A percentile compares a stretch with the other conserved stretches of the same genome.
Conservation (phyloP, 306 rosid species). For the Chamaecrista fasciculata region DNA sequence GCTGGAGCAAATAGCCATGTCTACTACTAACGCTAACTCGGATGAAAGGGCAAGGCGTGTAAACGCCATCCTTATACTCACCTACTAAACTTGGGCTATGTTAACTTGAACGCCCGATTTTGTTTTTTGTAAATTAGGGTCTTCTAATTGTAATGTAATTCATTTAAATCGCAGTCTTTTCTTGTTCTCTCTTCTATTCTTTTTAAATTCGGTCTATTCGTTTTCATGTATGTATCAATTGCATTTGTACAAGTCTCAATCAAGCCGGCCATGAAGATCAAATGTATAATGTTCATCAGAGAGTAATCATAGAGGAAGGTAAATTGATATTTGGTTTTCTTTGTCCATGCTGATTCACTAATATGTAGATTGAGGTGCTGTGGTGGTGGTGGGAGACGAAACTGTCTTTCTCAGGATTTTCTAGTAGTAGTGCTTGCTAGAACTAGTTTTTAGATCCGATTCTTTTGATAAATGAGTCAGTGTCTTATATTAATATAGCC, state of each 20-base stretch:
- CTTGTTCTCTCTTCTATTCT: background rate
- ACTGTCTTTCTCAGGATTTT: background rate
- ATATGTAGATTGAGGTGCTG: background rate
- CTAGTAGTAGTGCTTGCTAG: background rate
- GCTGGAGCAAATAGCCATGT: conserved; percentile 21
- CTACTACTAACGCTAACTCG: conserved; percentile 23
- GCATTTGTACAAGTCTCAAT: conserved; percentile 30
- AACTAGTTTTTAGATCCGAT: background rate
- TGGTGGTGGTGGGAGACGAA: background rate
- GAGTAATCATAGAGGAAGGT: conserved; percentile 20
- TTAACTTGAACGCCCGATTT: conserved; percentile 38
- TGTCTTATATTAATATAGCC: no score
- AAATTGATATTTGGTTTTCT: background rate
- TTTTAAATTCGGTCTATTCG: background rate
- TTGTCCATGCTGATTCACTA: conserved; percentile 9
- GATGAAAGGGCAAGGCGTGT: conserved; percentile 35
- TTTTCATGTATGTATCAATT: conserved; percentile 23
- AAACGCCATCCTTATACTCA: conserved; percentile 36
- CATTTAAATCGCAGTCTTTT: conserved; percentile 24
- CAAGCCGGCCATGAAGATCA: conserved; percentile 25
- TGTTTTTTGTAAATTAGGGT: conserved; percentile 49
- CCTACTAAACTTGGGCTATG: conserved; percentile 46
- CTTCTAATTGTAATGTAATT: conserved; percentile 44
- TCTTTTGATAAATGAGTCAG: background rate
- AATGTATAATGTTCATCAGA: conserved; percentile 28